Evolutionary conservation across 1,284 basidiomycete genomes (phyloP).

Genomic region (Pseudozyma flocculosa): DNA sequence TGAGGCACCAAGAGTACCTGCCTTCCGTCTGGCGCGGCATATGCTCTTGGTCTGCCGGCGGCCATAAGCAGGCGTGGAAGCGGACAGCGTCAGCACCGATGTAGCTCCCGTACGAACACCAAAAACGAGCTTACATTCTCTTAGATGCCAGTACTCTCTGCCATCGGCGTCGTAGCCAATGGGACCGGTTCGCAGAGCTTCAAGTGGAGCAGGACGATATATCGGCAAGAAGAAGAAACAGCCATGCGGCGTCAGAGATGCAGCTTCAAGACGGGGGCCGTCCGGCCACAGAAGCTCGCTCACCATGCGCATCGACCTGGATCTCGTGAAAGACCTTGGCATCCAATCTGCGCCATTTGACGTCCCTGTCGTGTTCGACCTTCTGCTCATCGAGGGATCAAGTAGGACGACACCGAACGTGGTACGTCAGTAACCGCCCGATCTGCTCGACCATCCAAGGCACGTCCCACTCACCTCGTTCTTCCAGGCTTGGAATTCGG

Average conservation of each 20-base stretch:
- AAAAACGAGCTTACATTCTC: conserved; percentile 14
- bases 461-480: too few species aligned
- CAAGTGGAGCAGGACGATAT: too few species aligned
- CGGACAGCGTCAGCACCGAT: neutral
- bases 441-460: too few species aligned
- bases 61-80: neutral
- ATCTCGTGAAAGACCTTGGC: conserved; percentile 14
- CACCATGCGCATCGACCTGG: conserved; percentile 21
- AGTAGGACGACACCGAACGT: neutral
- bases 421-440: too few species aligned
- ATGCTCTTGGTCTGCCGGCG: conserved; percentile 17
- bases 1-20: conserved; percentile 37
- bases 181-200: conserved; percentile 29
- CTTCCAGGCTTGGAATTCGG: conserved; percentile 30
- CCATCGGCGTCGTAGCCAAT: conserved; percentile 38
- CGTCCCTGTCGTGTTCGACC: conserved; percentile 11
- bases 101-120: too few species aligned
- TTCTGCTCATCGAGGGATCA: conserved; percentile 7
- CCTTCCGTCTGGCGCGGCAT: conserved; percentile 39
- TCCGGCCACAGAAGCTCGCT: neutral
- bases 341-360: conserved; percentile 24
- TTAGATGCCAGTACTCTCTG: conserved; percentile 42
- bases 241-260: neutral
- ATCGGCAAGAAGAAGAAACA: too few species aligned
- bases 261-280: too few species aligned